Evolutionary conservation across 2,329 filamentous ascomycete genomes (phyloP), one percentile per base, ranked within the genome.

Genomic region (Colletotrichum sp.): DNA sequence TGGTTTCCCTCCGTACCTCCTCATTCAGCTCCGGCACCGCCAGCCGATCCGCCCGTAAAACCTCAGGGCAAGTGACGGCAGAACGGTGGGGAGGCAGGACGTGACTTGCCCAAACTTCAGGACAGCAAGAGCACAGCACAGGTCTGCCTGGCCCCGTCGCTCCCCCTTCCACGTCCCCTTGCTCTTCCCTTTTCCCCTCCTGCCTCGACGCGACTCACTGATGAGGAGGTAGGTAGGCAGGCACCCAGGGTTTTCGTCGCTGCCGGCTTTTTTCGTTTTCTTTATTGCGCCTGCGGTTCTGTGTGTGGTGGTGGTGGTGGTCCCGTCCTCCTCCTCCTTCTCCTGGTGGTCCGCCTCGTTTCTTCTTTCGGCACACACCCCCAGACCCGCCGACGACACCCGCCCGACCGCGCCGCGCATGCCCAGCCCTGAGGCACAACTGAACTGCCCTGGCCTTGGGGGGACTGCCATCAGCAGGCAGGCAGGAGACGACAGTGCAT

Each of bases 11-110:
- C 64, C 70, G 63, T 72, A 13, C 63, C 30, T 71, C 65, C 58
- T 72, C 69, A 72, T 61, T 67, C 72, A 77, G 75, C 73, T 76
- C 76, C 76, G 76, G 76, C 76, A 74, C 69, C 76, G 71, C 38
- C 76, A 76, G 74, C 76, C 76, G 76, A 76, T 76, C 74, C 70
- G 66, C 74, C 76, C 73, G 76, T 77, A 60, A 58, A 72, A 58
- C 74, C 71, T 66, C 65, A 74, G 65, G 71, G 55, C 16, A 30
- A 58, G 55, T 58, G 55, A 30, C 26, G 55, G 43, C 43, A 52
- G 43, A 10, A 21, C 43, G n/a, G 43, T 48, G 43, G 43, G n/a
- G 43, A 48, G 43, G 43, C 24, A 21, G 43, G 43, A n/a, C 12
- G 43, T 48, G 43, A 48, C 43, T 48, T 48, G 43, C 43, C 43